Evolutionary conservation across 495 filamentous ascomycete genomes (phyloP), one percentile per base, ranked within the genome.

Genomic region (Friedmanniomyces simplex): DNA sequence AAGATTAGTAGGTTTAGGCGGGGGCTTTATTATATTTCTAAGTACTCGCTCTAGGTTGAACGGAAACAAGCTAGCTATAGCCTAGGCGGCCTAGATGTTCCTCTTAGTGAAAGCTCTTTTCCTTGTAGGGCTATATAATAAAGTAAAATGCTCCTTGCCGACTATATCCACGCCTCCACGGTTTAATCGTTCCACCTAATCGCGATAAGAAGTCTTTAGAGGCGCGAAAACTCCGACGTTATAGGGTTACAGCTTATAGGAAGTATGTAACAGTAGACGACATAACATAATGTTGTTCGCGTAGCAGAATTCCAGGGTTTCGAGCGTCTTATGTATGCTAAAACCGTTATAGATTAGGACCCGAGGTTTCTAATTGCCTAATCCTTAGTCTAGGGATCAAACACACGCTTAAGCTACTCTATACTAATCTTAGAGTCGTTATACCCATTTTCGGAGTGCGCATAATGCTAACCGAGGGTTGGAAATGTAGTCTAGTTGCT

Each of bases 301-400:
- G 34, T 59, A 61, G 45, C 54, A 61, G 41, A 36, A 61, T 43
- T 57, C 54, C 45, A 61, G 18, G 16, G 59, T 58, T 30, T 61
- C 45, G 37, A 61, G 55, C 55, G 55, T 39, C 20, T 61, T 34
- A 32, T 61, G 43, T 45, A 51, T 42, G 3, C 58, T 54, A 32
- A 61, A 61, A 32, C 58, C 58, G 41, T 61, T 43, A 20, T 30
- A 50, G 20, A 61, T 50, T 3, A 57, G 58, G 1, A 61, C 26
- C 10, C 58, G 58, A 22, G 58, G 16, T 52, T 57, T 13, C 41
- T 7, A 32, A 42, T 58, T 10, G 52, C 57, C 13, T 34, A 37
- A 1, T 47, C 37, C 49, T 26, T 55, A 30, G 52, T 60, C 43
- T 60, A 26, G 20, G 57, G 57, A 49, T 60, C 41, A 36, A 60